Evolutionary conservation across 1,284 basidiomycete species (phyloP), one percentile per base, ranked within the genome.

Genomic region (Mycena citricolor): DNA sequence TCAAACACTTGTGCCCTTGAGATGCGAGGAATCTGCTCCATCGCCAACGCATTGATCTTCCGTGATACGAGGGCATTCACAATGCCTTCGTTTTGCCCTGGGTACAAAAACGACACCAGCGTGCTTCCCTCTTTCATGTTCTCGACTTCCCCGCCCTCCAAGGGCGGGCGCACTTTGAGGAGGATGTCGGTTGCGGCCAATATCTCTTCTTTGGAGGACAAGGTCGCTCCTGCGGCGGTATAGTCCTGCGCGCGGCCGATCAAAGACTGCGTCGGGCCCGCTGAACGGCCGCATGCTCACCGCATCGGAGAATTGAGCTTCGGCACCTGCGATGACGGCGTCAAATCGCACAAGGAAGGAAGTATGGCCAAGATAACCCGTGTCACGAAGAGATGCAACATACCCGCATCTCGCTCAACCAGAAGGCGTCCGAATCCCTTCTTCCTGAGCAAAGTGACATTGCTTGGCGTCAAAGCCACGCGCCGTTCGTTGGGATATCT

Each of bases 21-120:
- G 55, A 92, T 90, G 48, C 89, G 79, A 54, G 89, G 89, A 67
- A 92, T 88, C 77, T 86, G 81, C 61, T 92, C 89, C 89, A 92
- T 92, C 47, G 74, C 71, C 55, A 87, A 86, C 21, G 77, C 78
- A 46, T 81, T 88, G 32, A 83, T 71, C 47, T 77, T 79, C 43
- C 77, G 75, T 19, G 73, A 65, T 10, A 81, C 77, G 54, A 91
- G 66, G 40, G 72, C 71, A 53, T 89, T 79, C 28, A 90, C 79
- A 38, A 86, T 71, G 22, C 71, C 64, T 61, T 83, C 83, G 68
- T 91, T 91, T 66, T 90, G 86, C 21, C 77, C 71, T 13, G 90
- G 87, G 64, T 90, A 87, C 55, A 92, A 63, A 63, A 92, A 88
- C n/a, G 86, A 89, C 52, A 92, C 83, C 47, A 90, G 61, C 4